Base-by-base conservation (phyloP, 108 stramenopile species). In the Mayamaea pseudoterrestris region DNA sequence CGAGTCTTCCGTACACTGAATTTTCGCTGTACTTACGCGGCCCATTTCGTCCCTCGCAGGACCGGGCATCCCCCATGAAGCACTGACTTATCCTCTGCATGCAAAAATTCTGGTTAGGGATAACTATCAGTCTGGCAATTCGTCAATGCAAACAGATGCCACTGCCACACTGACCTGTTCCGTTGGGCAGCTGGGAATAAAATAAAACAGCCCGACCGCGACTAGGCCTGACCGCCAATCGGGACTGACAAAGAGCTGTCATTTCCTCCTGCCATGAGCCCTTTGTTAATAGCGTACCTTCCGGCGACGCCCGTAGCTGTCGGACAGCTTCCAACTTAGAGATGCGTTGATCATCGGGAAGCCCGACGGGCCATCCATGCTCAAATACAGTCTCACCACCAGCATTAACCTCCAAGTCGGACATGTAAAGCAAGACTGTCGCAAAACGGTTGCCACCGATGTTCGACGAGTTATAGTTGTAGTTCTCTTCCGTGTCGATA, bases 331-430 rank as follows among this genome's bases (percentile, higher is more conserved):
- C 37, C 4, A 20, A 20, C 16, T 18, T 14, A 5, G 16, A 3
- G 8, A 39, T 20, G 8, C 37, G 37, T 39, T 39, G 18, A 5
- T 39, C 37, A 5, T 6, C 37, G 18, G 37, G 37, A 4, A 39
- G 37, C 8, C 37, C 37, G 37, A 8, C 37, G 20, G 37, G 37
- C 37, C 37, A 39, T 5, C 66, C 83, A 20, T 79, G 23, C 6
- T 71, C 60, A 65, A 97, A 97, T 0, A 94, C 93, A n/a, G 96
- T 96, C 55, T 98, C 92, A 2, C 96, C 96, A 27, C 96, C 96
- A 47, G 71, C 90, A 32, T 57, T 63, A 44, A 69, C 65, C 16
- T 57, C 69, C n/a, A 98, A 62, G 61, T 96, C 96, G 17, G 65
- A 73, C 68, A 98, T 86, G 76, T 98, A 98, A 39, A 98, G 44